phyloP scores from a whole-genome alignment of 495 filamentous ascomycete genomes.

The Annulohypoxylon nitens region DNA sequence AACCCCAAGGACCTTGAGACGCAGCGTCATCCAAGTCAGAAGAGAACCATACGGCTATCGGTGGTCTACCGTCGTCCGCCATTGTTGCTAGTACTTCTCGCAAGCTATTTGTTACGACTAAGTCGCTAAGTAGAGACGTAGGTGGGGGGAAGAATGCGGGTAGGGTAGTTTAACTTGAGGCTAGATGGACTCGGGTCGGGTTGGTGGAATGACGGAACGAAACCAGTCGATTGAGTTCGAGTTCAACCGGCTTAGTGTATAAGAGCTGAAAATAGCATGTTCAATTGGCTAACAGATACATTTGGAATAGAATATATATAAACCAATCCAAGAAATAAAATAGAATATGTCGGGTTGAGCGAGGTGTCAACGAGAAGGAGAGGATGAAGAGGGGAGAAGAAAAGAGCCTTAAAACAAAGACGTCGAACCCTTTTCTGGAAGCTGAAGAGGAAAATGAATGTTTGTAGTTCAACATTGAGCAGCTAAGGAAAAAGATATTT shows the following conservation, averaged over 20 bases:
- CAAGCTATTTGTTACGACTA: background rate
- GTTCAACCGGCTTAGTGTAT: slow-evolving; percentile 15
- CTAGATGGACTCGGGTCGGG: slow-evolving; percentile 20
- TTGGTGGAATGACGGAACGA: background rate
- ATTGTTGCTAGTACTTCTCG: slow-evolving; percentile 35
- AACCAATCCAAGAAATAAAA: slow-evolving; percentile 7
- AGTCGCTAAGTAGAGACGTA: background rate
- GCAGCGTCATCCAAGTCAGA: slow-evolving; percentile 40
- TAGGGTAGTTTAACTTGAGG: slow-evolving; percentile 18
- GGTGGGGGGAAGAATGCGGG: slow-evolving; percentile 21
- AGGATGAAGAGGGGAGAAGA: background rate
- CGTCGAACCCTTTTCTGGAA: slow-evolving; percentile 2
- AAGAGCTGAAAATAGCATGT: background rate
- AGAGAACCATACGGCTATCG: slow-evolving; percentile 55
- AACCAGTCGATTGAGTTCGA: slow-evolving; percentile 28
- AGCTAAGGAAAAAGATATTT: slow-evolving; percentile 24
- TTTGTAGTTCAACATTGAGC: slow-evolving; percentile 4
- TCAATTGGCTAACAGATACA: slow-evolving; percentile 1
- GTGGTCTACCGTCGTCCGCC: slow-evolving; percentile 37
- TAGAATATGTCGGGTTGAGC: background rate
- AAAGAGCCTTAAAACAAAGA: slow-evolving; percentile 19
- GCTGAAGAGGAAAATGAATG: slow-evolving; percentile 28
- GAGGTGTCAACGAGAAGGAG: background rate
- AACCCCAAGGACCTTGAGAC: slow-evolving; percentile 54
- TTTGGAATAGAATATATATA: slow-evolving; percentile 17